Base-by-base conservation (phyloP, 192 early-diverging fungal species). In the Backusella mclennaniae region DNA sequence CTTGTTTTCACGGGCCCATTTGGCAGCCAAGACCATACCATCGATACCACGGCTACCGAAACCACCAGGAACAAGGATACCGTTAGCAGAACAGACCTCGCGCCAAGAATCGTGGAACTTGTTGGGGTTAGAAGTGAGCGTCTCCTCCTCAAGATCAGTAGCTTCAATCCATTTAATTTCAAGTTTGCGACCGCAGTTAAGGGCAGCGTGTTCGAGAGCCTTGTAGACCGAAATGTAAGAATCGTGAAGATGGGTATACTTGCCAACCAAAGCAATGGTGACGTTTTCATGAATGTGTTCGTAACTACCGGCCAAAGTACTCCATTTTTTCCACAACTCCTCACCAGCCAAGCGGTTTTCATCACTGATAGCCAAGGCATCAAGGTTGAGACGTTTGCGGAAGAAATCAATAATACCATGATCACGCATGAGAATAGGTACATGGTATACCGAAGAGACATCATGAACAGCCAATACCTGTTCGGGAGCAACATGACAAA, bases 201-300 rank as follows among this genome's bases (percentile, higher is more conserved):
- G 87, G 14, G 90, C 80, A 17, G 98, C 97, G 76, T 99, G 98
- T 85, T 99, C 96, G 73, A 99, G 86, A 42, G 95, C 90, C 88
- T 99, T 98, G 76, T 94, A 92, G 17, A 99, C 96, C n/a, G 97
- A 98, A 80, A 96, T 96, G 81, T 99, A 99, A 33, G 96, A 95
- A 84, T 99, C 97, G 59, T 96, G 95, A 76, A 99, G 89, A 75
- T 95, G 87, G 49, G 96, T 98, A 88, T 98, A 98, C 86, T 98
- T 98, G 78, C 97, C 97, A 35, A 98, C 95, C 42, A 99, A 81
- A 5, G 91, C 95, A 80, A 99, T 98, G 19, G 89, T 94, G 72
- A 95, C 94, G 21, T 82, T 81, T 67, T 98, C 95, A 66, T 94
- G 89, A 35, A 94, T 87, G 74, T 92, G 92, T 29, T 93, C 92